Evolutionary conservation across 768 basidiomycete genomes (phyloP), one percentile per base, ranked within the genome.

Genomic region (Calvatia gigantea): DNA sequence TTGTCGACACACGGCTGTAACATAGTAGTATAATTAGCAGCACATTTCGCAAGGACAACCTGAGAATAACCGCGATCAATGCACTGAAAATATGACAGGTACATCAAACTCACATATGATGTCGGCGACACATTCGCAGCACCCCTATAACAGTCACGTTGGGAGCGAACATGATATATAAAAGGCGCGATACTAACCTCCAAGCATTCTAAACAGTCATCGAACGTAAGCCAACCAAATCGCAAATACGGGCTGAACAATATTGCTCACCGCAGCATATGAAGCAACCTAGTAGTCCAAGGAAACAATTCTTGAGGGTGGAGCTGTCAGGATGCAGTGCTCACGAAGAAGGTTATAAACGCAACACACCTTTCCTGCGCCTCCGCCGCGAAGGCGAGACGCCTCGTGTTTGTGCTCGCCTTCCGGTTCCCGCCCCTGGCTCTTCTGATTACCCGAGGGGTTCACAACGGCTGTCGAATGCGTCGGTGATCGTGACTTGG

Each of bases 31-130:
- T 8, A 14, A 6, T 73, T 74, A 85, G 67, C 86, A 88, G 67
- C 82, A 83, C 81, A 88, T 81, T 73, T 89, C 87, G 74, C 87
- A 89, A 8, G 87, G 87, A 77, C 86, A 89, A 70, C 87, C 87
- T 89, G 59, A 35, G 38, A 39, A 50, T 7, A 32, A 31, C n/a
- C n/a, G n/a, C n/a, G 25, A 8, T 29, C 29, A 17, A 21, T 7
- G 11, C 28, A 38, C 12, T 23, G 42, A 19, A 43, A 42, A 21
- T 14, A 15, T 31, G 25, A 28, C 45, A n/a, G 15, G 21, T 19
- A 39, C 21, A 23, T 17, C 3, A 15, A 38, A 70, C 87, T 66
- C 64, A 89, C 87, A 89, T 42, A 89, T 61, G 61, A 89, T 88
- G 62, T 89, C 87, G 15, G 73, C 87, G 51, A 68, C 60, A 64